phyloP scores from a whole-genome alignment of 768 basidiomycete species.

The Lentinus brumalis region DNA sequence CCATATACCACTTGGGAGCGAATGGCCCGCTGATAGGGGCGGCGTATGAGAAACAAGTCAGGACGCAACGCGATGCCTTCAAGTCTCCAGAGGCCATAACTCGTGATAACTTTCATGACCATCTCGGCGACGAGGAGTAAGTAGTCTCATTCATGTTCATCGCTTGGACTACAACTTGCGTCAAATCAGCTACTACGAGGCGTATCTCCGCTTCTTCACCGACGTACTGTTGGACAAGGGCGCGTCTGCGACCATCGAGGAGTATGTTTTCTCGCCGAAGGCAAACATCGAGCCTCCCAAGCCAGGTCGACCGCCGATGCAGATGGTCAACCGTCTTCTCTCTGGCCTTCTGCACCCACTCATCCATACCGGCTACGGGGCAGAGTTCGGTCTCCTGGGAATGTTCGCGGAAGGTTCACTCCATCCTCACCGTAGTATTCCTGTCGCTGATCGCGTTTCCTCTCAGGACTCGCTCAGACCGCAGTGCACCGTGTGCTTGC shows the following conservation, averaged over 20 bases:
- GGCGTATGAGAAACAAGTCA: slow-evolving; percentile 41
- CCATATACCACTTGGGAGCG: slow-evolving; percentile 61
- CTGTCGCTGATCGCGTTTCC: background rate
- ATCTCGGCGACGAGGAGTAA: slow-evolving; percentile 55
- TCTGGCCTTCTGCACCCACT: slow-evolving; percentile 60
- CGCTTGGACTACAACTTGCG: no score
- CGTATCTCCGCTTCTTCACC: slow-evolving; percentile 58
- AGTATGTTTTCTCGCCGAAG: slow-evolving; percentile 53
- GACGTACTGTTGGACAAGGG: slow-evolving; percentile 43
- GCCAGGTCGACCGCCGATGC: slow-evolving; percentile 37
- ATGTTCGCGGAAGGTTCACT: slow-evolving; percentile 57
- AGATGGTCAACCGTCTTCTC: slow-evolving; percentile 58
- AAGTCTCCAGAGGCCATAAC: slow-evolving; percentile 48
- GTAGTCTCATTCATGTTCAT: background rate
- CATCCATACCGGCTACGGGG: slow-evolving; percentile 62
- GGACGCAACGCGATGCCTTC: slow-evolving; percentile 37
- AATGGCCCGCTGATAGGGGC: slow-evolving; percentile 39
- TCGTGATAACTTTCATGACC: slow-evolving; percentile 48
- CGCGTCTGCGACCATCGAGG: slow-evolving; percentile 48
- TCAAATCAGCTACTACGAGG: slow-evolving; percentile 52
- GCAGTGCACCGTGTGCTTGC: slow-evolving; percentile 18
- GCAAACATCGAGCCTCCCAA: slow-evolving; percentile 19
- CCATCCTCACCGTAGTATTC: background rate
- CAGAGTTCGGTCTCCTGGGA: slow-evolving; percentile 61
- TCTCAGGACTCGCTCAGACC: slow-evolving; percentile 20